Base-by-base conservation (phyloP, 2,329 filamentous ascomycete genomes). In the Oidium heveae region DNA sequence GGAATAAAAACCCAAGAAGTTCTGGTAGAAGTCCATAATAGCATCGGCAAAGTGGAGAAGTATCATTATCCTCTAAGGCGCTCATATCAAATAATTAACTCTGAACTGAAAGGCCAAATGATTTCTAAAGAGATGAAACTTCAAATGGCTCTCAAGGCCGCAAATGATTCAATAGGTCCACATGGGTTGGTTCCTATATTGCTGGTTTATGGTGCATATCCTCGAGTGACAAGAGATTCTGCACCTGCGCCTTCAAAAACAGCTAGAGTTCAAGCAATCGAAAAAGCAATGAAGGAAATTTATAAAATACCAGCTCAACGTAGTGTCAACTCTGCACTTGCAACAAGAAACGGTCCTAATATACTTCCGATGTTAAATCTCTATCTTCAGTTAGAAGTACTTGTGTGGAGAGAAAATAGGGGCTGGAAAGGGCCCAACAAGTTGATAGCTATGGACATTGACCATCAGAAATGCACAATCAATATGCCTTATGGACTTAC, bases 261-360 rank as follows among this genome's bases (percentile, higher is more conserved):
- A 6, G 47, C 52, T 36, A 12, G 54, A 24, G 46, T 54, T 53
- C 24, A 10, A 56, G n/a, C n/a, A n/a, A n/a, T n/a, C n/a, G n/a
- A n/a, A n/a, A n/a, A n/a, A n/a, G n/a, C n/a, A n/a, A n/a, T 54
- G 46, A 44, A 47, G 5, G 55, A 58, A 49, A 46, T 58, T 22
- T 5, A 47, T 8, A 56, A 54, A 15, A 34, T 55, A 15, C 52
- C 24, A 12, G 46, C 49, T 18, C 20, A 49, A 37, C 16, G 52
- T 4, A 22, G 55, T 28, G n/a, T 56, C 33, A 34, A 52, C 16
- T 44, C 54, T 20, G 50, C 53, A 1, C 33, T 57, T 0, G 43
- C 44, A 37, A 55, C 22, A 2, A 6, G 32, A 34, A 33, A 51
- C 22, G 47, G 24, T 4, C 47, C 47, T 12, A 51, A 51, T 18